Percentiles rank a stretch among this genome's conserved stretches.
These are phyloP conservation scores for Gossypium ekmanianum DNA, from an alignment of 345 rosid genomes.

Conservation along the genomic window DNA sequence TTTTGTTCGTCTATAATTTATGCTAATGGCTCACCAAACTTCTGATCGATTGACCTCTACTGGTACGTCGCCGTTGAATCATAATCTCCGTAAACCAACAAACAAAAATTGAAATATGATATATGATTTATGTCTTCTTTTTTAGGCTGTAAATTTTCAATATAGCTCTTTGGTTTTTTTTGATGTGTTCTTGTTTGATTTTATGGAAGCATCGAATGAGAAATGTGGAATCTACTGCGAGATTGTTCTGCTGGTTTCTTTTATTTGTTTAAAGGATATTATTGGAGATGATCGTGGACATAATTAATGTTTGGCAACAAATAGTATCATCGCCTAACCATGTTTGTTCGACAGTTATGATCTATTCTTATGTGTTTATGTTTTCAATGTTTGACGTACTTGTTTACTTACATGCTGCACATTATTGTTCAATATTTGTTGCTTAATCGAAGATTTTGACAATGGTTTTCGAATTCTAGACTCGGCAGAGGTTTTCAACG, in stretches of 20 bases:
- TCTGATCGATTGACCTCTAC: conserved; percentile 29
- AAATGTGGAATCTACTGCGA: background rate
- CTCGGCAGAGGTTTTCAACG: conserved; percentile 19
- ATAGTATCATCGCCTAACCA: background rate
- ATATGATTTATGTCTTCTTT: background rate
- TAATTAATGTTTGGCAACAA: background rate
- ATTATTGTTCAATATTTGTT: background rate
- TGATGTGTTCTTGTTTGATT: background rate
- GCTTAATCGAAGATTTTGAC: background rate
- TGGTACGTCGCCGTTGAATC: conserved; percentile 18
- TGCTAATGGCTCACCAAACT: conserved; percentile 18
- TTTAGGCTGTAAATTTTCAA: background rate
- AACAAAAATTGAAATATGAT: background rate
- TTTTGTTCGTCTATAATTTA: background rate
- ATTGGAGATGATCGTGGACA: background rate
- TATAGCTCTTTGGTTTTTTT: background rate
- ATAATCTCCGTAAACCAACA: background rate
- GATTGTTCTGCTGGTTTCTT: background rate
- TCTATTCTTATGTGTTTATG: background rate
- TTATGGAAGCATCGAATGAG: background rate
- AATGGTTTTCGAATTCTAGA: conserved; percentile 17
- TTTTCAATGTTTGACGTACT: background rate
- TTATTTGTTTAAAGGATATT: background rate
- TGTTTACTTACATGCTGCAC: background rate
- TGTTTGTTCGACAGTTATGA: background rate